These are phyloP conservation scores for Thelonectria olida DNA, from an alignment of 2,329 filamentous ascomycete species.

Conservation along the genomic window DNA sequence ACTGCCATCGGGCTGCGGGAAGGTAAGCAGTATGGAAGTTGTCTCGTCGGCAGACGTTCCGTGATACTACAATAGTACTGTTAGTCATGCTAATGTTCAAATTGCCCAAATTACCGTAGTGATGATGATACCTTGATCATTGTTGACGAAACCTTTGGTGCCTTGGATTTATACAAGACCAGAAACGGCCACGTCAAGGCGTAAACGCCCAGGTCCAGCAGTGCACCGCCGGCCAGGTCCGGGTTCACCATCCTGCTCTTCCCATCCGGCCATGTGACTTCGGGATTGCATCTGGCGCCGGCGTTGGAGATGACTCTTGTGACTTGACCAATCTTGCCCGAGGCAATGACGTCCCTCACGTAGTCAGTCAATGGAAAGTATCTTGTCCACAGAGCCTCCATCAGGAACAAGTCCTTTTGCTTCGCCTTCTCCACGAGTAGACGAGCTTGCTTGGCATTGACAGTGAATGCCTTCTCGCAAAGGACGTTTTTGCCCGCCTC, in stretches of 20 bases:
- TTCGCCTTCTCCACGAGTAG: slow-evolving; percentile 75
- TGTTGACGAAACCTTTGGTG: slow-evolving; percentile 73
- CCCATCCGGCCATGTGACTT: too few species aligned
- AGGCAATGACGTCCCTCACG: slow-evolving; percentile 68
- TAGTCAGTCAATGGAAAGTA: slow-evolving; percentile 85
- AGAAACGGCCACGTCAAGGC: slow-evolving; percentile 89
- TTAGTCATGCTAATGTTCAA: background rate
- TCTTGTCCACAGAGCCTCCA: slow-evolving; percentile 89
- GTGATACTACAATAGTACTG: background rate
- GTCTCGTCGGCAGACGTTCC: slow-evolving; percentile 78
- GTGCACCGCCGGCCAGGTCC: slow-evolving; percentile 80
- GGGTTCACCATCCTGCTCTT: slow-evolving; percentile 75
- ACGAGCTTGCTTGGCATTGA: slow-evolving; percentile 78
- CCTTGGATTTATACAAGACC: slow-evolving; percentile 78
- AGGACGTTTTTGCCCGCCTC: slow-evolving; percentile 86
- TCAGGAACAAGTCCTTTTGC: slow-evolving; percentile 76
- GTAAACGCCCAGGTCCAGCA: slow-evolving; percentile 88
- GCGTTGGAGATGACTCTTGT: slow-evolving; percentile 58
- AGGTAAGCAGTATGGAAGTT: slow-evolving; percentile 78
- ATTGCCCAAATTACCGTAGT: background rate
- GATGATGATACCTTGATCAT: slow-evolving; percentile 52
- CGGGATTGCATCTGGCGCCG: background rate
- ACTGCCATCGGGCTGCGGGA: slow-evolving; percentile 59
- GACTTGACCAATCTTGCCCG: slow-evolving; percentile 65
- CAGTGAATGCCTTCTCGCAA: slow-evolving; percentile 89